These are phyloP conservation scores for Pseudogymnoascus sp. DNA, from an alignment of 2,329 filamentous ascomycete genomes.

Conservation along the genomic window DNA sequence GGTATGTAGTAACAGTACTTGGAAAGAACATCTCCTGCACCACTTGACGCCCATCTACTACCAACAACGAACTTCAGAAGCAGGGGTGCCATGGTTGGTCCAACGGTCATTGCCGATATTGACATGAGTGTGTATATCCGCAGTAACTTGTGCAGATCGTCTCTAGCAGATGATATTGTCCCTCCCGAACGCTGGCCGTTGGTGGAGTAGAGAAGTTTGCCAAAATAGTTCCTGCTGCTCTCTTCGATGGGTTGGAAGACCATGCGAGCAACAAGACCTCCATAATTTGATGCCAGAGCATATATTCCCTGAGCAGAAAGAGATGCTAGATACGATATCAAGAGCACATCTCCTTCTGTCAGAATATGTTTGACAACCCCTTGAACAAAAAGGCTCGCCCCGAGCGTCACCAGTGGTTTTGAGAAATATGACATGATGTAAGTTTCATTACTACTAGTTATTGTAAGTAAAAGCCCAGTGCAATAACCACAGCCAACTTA, in stretches of 20 bases:
- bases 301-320: constrained; percentile 84
- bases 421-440: constrained; percentile 49
- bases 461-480: constrained; percentile 12
- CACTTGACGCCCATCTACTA: constrained; percentile 64
- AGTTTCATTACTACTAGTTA: constrained; percentile 17
- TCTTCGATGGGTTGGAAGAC: constrained; percentile 95
- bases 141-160: constrained; percentile 58
- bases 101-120: constrained; percentile 60
- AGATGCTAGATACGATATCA: constrained; percentile 72
- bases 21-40: constrained; percentile 67
- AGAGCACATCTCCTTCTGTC: constrained; percentile 87
- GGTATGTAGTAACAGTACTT: constrained; percentile 91
- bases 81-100: constrained; percentile 67
- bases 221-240: constrained; percentile 83
- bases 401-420: constrained; percentile 62
- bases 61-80: constrained; percentile 73
- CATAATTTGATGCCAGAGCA: constrained; percentile 89
- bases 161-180: constrained; percentile 37
- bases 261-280: constrained; percentile 78
- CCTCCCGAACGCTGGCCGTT: constrained; percentile 24
- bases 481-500: constrained; percentile 16
- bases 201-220: constrained; percentile 57
- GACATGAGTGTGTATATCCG: constrained; percentile 70
- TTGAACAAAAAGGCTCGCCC: constrained; percentile 79
- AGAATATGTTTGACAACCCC: constrained; percentile 86